Conservation (phyloP, 208 protist genomes). For the Endotrypanum monterogeii region DNA sequence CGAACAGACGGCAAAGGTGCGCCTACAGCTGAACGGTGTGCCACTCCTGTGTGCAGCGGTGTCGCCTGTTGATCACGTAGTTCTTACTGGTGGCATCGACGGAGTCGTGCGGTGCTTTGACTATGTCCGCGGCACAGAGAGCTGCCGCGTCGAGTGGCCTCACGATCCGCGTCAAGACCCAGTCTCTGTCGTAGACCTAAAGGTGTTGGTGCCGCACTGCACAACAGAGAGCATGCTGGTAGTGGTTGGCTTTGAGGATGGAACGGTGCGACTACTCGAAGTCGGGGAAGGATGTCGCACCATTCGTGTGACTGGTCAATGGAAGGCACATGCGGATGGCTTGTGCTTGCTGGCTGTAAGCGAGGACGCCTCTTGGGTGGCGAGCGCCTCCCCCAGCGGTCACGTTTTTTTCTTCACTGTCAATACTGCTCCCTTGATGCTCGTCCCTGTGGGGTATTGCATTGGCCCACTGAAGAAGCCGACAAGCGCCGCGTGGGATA, state of each 20-base stretch:
- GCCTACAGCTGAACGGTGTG: constrained; percentile 90
- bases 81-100: constrained; percentile 92
- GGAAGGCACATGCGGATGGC: constrained; percentile 65
- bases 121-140: constrained; percentile 72
- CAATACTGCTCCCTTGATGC: constrained; percentile 13
- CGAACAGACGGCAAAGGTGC: neutral
- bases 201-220: constrained; percentile 19
- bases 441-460: constrained; percentile 85
- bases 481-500: constrained; percentile 73
- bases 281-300: constrained; percentile 13
- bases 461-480: constrained; percentile 49
- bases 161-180: neutral
- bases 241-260: constrained; percentile 85
- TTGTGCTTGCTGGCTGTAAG: constrained; percentile 69
- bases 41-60: constrained; percentile 76
- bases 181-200: constrained; percentile 18
- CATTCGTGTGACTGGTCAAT: constrained; percentile 45
- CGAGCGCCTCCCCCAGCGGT: constrained; percentile 76
- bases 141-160: constrained; percentile 34
- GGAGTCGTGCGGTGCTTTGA: constrained; percentile 92
- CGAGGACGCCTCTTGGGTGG: constrained; percentile 62
- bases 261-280: constrained; percentile 79
- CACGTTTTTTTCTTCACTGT: constrained; percentile 95
- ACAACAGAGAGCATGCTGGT: constrained; percentile 36
- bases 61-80: constrained; percentile 78